Evolutionary conservation across 2,329 filamentous ascomycete species (phyloP).

Genomic region (Acrodontium crateriforme): DNA sequence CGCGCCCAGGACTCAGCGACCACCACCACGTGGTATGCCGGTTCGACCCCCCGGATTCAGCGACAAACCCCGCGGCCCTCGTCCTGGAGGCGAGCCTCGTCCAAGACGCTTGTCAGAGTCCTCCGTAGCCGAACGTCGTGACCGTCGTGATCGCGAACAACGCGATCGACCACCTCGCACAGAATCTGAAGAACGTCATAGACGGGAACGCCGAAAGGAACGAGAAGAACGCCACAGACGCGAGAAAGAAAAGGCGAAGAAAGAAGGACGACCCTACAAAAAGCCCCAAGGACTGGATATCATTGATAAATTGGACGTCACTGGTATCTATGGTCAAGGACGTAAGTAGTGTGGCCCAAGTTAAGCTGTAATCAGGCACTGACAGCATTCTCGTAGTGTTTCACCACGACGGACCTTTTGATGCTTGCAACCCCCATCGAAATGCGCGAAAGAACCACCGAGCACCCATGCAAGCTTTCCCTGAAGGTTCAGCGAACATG

Average conservation of each 20-base stretch:
- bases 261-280: conserved; percentile 24
- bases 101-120: conserved; percentile 63
- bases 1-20: conserved; percentile 20
- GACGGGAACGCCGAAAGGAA: conserved; percentile 29
- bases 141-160: conserved; percentile 31
- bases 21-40: conserved; percentile 31
- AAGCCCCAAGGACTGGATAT: conserved; percentile 54
- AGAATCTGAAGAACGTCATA: conserved; percentile 39
- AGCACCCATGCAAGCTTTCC: conserved; percentile 93
- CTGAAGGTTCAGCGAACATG: conserved; percentile 85
- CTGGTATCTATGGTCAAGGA: conserved; percentile 86
- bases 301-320: conserved; percentile 93
- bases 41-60: conserved; percentile 49
- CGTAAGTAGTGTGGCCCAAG: conserved; percentile 42
- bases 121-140: conserved; percentile 51
- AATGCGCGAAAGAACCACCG: conserved; percentile 71
- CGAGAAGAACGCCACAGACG: conserved; percentile 40
- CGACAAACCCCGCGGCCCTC: too few species aligned
- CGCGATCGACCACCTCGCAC: conserved; percentile 15
- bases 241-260: conserved; percentile 25
- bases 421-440: conserved; percentile 87
- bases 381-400: conserved; percentile 51
- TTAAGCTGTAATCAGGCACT: conserved; percentile 3
- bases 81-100: conserved; percentile 30
- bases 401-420: conserved; percentile 94